These are phyloP conservation scores for Hysterium pulicare DNA, from an alignment of 2,329 filamentous ascomycete species.

Conservation along the genomic window DNA sequence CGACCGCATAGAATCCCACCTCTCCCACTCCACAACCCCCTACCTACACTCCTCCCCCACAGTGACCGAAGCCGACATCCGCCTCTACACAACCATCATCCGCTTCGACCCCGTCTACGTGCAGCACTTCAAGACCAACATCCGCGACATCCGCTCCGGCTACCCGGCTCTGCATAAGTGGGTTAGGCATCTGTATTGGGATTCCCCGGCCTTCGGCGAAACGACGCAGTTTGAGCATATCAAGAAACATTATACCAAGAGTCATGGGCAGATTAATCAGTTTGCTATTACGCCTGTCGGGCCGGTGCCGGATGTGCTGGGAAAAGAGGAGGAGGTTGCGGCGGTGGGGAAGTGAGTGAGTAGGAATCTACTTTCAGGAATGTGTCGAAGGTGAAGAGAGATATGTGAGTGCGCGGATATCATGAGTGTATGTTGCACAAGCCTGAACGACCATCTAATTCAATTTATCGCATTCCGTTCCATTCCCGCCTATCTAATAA, in stretches of 20 bases:
- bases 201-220: conserved; percentile 68
- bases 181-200: conserved; percentile 84
- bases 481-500: too few species aligned
- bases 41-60: conserved; percentile 45
- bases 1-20: conserved; percentile 44
- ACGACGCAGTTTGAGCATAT: conserved; percentile 95
- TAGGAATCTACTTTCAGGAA: too few species aligned
- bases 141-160: conserved; percentile 77
- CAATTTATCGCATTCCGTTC: too few species aligned
- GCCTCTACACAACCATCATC: conserved; percentile 59
- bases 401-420: too few species aligned
- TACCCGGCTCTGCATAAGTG: conserved; percentile 80
- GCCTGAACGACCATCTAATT: too few species aligned
- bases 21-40: conserved; percentile 41
- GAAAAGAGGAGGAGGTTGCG: conserved; percentile 71
- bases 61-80: conserved; percentile 49
- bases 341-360: conserved; percentile 41
- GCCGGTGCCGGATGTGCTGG: conserved; percentile 77
- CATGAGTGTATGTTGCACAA: too few species aligned
- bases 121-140: conserved; percentile 72
- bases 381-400: too few species aligned
- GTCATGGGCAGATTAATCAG: conserved; percentile 62
- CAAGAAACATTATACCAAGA: conserved; percentile 73
- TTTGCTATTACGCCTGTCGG: conserved; percentile 78
- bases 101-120: conserved; percentile 57